Base-by-base conservation (phyloP, 108 stramenopile species). In the Cyclotella distinguenda region DNA sequence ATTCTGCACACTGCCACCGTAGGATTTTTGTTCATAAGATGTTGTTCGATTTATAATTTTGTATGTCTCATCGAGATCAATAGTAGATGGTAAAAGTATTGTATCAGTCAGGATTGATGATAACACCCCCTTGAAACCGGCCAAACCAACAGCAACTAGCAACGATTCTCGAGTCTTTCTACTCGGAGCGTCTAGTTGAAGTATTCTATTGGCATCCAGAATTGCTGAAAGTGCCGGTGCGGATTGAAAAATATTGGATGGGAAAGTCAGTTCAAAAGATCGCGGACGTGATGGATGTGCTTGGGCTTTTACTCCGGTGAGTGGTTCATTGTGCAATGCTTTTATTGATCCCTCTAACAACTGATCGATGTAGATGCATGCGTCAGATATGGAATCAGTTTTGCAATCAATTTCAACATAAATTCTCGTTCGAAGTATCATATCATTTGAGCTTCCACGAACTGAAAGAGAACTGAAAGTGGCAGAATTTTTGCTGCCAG, bases 141-240 rank as follows among this genome's bases (percentile, higher is more conserved):
- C 83, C 59, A 87, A 76, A 9, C 89, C 86, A 13, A 91, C 23
- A 10, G 86, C 77, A 36, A 91, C 69, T 28, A 91, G 64, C 15
- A 91, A 68, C 11, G 83, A 82, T 75, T 91, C 89, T 27, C 89
- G 53, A 27, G 83, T 60, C 21, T 82, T 60, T 15, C 89, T 78
- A 75, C 85, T 86, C 23, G 85, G 72, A 27, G 85, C 80, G 39
- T 82, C 70, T 15, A 85, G 69, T 50, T 69, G 54, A 6, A 84
- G 62, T 12, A 43, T 22, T 16, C 71, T 67, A 57, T 73, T 56
- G 7, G 59, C 30, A n/a, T 57, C 3, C 21, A 55, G 52, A 8
- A 74, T 64, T 18, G 34, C 26, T 31, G 38, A 38, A 32, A 72
- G 36, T 6, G 43, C 53, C 1, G 64, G 43, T 13, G 56, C 35